phyloP scores from a whole-genome alignment of 83 land plant species.

The Thuja plicata region DNA sequence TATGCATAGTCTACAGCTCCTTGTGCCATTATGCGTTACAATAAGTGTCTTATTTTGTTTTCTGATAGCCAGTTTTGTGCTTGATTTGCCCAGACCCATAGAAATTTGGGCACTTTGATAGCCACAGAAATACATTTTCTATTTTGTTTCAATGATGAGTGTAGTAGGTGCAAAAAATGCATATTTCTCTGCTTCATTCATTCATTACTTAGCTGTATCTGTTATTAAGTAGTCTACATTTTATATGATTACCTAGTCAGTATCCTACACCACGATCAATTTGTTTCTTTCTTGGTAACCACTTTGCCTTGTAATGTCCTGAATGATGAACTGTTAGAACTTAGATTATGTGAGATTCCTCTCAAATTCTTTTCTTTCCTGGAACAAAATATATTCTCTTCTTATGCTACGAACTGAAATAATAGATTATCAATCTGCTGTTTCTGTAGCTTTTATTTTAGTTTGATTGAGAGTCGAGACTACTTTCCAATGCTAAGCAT shows the following conservation, averaged over 20 bases:
- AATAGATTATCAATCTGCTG: background rate
- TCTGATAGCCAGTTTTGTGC: conserved; percentile 2
- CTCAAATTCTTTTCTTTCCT: background rate
- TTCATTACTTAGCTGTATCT: background rate
- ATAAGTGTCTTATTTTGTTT: background rate
- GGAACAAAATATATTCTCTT: background rate
- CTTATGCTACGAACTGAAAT: background rate
- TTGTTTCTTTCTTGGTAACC: background rate
- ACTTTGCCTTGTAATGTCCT: background rate
- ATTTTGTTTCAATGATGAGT: background rate
- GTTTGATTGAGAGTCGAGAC: background rate
- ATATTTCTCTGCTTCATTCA: background rate
- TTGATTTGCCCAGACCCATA: background rate
- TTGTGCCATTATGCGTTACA: background rate
- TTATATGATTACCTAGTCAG: background rate
- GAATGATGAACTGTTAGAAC: background rate
- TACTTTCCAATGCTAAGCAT: background rate
- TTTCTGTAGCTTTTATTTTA: background rate
- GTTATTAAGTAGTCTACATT: background rate
- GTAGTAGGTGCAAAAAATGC: background rate
- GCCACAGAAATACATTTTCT: no score
- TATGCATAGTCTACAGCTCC: background rate
- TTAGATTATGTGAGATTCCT: background rate
- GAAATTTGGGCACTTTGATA: background rate
- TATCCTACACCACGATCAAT: background rate